Evolutionary conservation across 148 eudicot species (phyloP).

Genomic region (Cornus florida): DNA sequence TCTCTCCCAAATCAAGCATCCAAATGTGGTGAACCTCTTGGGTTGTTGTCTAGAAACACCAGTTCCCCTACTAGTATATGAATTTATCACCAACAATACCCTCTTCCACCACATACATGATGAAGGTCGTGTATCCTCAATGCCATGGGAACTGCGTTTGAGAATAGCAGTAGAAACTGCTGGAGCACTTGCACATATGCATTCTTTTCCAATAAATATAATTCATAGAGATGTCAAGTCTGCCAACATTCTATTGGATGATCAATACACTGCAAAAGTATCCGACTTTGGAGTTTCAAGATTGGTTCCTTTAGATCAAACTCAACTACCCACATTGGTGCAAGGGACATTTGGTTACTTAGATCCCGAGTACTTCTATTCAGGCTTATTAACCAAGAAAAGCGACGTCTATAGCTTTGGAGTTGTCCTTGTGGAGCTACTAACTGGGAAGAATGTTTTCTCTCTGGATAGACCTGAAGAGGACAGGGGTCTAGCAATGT

Average conservation of each 20-base stretch:
- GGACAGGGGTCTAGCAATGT: constrained; percentile 2
- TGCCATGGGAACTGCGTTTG: constrained; percentile 1
- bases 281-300: constrained; percentile 25
- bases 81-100: constrained; percentile 16
- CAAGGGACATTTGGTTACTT: constrained; percentile 23
- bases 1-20: neutral
- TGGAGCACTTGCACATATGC: constrained; percentile 22
- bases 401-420: constrained; percentile 21
- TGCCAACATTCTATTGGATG: constrained; percentile 21
- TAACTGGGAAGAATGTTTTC: constrained; percentile 17
- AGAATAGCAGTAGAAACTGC: constrained; percentile 22
- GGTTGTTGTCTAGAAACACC: constrained; percentile 7
- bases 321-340: constrained; percentile 20
- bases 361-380: constrained; percentile 24
- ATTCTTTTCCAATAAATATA: constrained; percentile 8
- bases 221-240: constrained; percentile 26
- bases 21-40: neutral
- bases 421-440: constrained; percentile 23
- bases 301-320: constrained; percentile 14
- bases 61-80: constrained; percentile 15
- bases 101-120: constrained; percentile 18
- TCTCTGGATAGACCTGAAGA: constrained; percentile 10
- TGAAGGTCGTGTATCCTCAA: neutral
- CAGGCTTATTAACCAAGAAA: constrained; percentile 19
- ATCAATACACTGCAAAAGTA: constrained; percentile 15